Evolutionary conservation across 305 asterid species (phyloP), one percentile per base, ranked within the genome.

Genomic region (Rubia balearica): DNA sequence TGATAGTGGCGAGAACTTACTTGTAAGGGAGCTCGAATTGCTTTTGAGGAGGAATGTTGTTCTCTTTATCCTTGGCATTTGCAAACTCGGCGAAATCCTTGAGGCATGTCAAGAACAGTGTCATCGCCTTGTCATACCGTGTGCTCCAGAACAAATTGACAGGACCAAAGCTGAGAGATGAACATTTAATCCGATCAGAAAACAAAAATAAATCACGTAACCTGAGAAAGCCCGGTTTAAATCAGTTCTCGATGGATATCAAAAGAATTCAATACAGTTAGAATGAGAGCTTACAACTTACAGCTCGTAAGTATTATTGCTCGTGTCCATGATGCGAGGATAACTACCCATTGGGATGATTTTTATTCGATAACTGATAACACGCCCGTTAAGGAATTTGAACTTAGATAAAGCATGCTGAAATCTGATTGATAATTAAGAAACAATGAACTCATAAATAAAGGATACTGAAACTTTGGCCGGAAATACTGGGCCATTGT

Each of bases 111-210:
- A 95, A 81, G 88, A 80, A 95, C 78, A 95, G 76, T 42, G 97
- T 86, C 99, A 95, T 91, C 67, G 98, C 99, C 83, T 95, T 95
- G 83, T 91, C 99, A 72, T 91, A 95, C 55, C 97, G 99, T 55
- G 98, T 89, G 87, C 99, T 95, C 99, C 99, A 91, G 85, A 95
- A 91, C 76, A 95, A 84, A 75, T 95, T 95, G 65, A 91, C 99
- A 0, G 99, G 99, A 74, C 99, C 99, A 83, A 91, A 91, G 71
- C 98, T 95, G 78, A 70, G 56, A 59, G 53, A 67, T 60, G 17
- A 38, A 62, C 19, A 41, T 48, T 51, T 36, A 2, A 7, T 60
- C 40, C 9, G 10, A 45, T 38, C 48, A 59, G 46, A 53, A 53
- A 7, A 53, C 24, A 12, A 12, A 60, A 10, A 27, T 60, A 0